Base-by-base conservation (phyloP, 352 stramenopile species). In the Globisporangium solare region DNA sequence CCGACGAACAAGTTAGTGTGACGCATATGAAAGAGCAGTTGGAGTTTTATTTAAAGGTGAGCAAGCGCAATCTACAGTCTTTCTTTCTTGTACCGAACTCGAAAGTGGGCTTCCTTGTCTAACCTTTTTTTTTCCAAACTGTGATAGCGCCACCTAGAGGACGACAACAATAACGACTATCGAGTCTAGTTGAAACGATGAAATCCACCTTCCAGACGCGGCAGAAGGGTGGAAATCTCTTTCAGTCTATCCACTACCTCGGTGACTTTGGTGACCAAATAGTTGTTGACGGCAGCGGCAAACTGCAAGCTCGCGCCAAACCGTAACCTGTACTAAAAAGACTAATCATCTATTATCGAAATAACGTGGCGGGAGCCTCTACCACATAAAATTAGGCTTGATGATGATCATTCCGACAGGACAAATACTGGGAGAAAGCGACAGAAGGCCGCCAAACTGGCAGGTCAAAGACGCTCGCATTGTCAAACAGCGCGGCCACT, bases 41-140 rank as follows among this genome's bases (percentile, higher is more conserved):
- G n/a, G 76, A 89, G 66, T 93, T 79, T 63, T 93, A 91, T 75
- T 80, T 93, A 68, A 90, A 93, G 74, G 83, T 93, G 58, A 18
- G 66, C 60, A 56, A 18, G 66, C 60, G 18, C 24, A 24, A 6
- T 54, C 14, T 15, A 8, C 47, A 35, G 37, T 22, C 14, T 17
- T 57, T 35, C 10, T 35, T 10, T 35, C 27, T 35, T 35, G 5
- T 37, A 41, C n/a, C n/a, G n/a, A n/a, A n/a, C 13, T 48, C n/a
- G 10, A 39, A 66, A 40, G 22, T 52, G 15, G 42, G 17, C 35
- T 66, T 41, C 51, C 55, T 20, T 64, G 42, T 54, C 52, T 54
- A 8, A 35, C 27, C 27, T 11, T 35, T 35, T 35, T 35, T 7
- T 11, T 7, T 31, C 43, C n/a, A n/a, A 27, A 27, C 24, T 7